Evolutionary conservation across 352 stramenopile genomes (phyloP), one percentile per base, ranked within the genome.

Genomic region (Thraustotheca clavata): DNA sequence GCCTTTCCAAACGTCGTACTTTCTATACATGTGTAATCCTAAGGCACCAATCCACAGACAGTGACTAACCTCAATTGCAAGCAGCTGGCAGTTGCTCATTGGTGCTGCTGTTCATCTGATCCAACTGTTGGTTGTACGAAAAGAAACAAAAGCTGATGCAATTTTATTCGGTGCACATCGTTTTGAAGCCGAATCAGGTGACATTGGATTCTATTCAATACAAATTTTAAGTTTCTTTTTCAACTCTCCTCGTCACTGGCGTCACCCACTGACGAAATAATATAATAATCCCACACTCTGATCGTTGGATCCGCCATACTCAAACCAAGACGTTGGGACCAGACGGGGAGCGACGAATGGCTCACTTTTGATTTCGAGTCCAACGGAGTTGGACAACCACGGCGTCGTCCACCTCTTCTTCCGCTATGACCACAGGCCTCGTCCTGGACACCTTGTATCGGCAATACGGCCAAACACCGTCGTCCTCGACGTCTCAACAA

Each of bases 351-450:
- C 41, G 26, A 32, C 14, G 36, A 27, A 41, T 52, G 55, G 49
- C 57, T 65, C 57, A 65, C 57, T 65, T 65, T 54, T 11, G 29
- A 38, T 55, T 65, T 65, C 31, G 55, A 62, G 16, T 20, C 18
- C 55, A 36, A 50, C 39, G 57, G 57, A 65, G 57, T 65, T 65
- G 57, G 57, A 65, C 57, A 24, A 20, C 26, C 29, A 12, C 32
- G n/a, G 41, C 38, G 20, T 26, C 14, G 12, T 34, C 38, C n/a
- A 65, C 35, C 47, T 38, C 50, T 49, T 62, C 55, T 65, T 26
- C 57, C 31, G 36, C 57, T n/a, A 65, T 65, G 57, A 65, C 57
- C 36, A 65, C 57, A 43, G 57, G 57, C 16, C 47, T 65, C 35
- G 47, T 46, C 16, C 57, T 65, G 24, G 35, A 65, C 20, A 43